Evolutionary conservation across 805 yeast genomes (phyloP), one percentile per base, ranked within the genome.

Genomic region (Danielozyma ontarioensis): DNA sequence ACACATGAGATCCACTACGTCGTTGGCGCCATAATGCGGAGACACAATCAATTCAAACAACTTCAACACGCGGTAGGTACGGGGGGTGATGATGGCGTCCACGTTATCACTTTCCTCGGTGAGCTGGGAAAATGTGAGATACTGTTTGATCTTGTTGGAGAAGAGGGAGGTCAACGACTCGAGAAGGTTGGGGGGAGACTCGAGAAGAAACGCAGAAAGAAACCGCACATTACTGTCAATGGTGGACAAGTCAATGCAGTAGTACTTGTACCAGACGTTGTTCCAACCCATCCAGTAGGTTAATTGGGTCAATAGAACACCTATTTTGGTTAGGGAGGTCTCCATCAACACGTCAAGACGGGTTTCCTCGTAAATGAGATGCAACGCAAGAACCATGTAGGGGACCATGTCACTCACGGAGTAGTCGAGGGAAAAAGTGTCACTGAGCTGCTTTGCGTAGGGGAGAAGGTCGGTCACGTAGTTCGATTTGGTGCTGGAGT

Each of bases 201-300:
- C 62, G 4, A 80, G 42, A 44, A 77, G 63, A 44, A 73, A 46
- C 13, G 48, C 57, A 63, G 70, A 61, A 46, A 70, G 49, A 23
- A 77, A 63, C 25, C 63, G 59, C 2, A 66, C 55, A 1, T 53
- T 46, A 13, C 45, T 43, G 41, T 74, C 80, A 5, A 77, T 45
- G 2, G 27, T 21, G 1, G 31, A 33, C 1, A 31, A 33, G 5
- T 64, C 62, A 3, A 58, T 44, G 43, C 55, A 59, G 50, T 88
- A 86, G 44, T 76, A 78, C 1, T 55, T 45, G 15, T 59, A 51
- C 96, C 95, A 84, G 0, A 46, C 37, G 1, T 67, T 76, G 8
- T 80, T 73, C 95, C 95, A 84, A 4, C 83, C 78, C 76, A 81
- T 74, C 79, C 85, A 76, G 10, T 64, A 44, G 0, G 81, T 70